Percentiles rank a stretch among this genome's conserved stretches.
phyloP scores from a whole-genome alignment of 2,329 filamentous ascomycete species.

The Penicillium palitans region DNA sequence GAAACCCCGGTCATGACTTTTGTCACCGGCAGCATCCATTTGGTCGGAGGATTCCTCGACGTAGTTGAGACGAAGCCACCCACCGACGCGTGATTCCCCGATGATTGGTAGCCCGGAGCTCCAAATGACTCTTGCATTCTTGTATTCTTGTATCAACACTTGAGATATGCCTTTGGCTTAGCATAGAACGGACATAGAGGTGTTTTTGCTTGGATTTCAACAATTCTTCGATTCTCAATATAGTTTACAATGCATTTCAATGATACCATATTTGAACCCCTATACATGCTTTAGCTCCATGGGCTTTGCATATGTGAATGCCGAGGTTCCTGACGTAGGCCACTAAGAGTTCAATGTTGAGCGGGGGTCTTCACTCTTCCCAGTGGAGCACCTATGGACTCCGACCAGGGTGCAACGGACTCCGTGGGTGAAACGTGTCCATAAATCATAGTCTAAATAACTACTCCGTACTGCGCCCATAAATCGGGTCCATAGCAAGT shows the following conservation, averaged over 20 bases:
- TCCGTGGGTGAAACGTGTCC: neutral
- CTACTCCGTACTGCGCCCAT: neutral
- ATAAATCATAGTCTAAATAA: neutral
- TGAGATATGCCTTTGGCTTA: conserved; percentile 16
- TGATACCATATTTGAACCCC: neutral
- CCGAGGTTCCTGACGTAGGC: neutral
- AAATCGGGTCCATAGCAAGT: neutral
- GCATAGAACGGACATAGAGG: conserved; percentile 18
- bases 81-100: conserved; percentile 12
- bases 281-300: neutral
- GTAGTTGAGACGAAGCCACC: conserved; percentile 59
- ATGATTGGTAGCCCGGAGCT: conserved; percentile 14
- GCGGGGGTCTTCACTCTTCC: neutral
- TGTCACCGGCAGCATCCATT: conserved; percentile 80
- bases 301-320: neutral
- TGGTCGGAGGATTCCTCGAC: conserved; percentile 76
- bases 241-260: conserved; percentile 1
- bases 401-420: neutral
- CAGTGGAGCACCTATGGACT: neutral
- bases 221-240: conserved; percentile 24
- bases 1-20: conserved; percentile 60
- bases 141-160: conserved; percentile 30
- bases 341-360: neutral
- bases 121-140: conserved; percentile 15
- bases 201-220: conserved; percentile 30